Percentiles rank a stretch among this genome's conserved stretches.
Evolutionary conservation across 1,284 basidiomycete species (phyloP).

Genomic region (Leccinum variabile): DNA sequence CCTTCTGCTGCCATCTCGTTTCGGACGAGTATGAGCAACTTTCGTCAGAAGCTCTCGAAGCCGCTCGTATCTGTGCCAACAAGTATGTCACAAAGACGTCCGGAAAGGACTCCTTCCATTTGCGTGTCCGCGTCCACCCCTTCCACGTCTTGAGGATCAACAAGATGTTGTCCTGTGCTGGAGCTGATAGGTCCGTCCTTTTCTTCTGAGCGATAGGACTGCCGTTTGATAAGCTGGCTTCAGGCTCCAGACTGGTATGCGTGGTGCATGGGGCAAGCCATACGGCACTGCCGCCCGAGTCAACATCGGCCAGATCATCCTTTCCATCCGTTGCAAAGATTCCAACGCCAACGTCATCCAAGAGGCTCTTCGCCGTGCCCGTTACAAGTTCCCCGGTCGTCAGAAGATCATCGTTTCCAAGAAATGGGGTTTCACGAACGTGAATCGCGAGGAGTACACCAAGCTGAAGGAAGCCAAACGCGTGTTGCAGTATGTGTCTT

Average conservation of each 20-base stretch:
- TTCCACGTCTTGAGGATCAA: constrained; percentile 99
- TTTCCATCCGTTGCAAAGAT: constrained; percentile 95
- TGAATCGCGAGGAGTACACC: constrained; percentile 87
- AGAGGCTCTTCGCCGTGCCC: constrained; percentile 95
- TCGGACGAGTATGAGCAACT: constrained; percentile 99
- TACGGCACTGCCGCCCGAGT: constrained; percentile 95
- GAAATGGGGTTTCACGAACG: constrained; percentile 99
- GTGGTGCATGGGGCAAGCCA: constrained; percentile 99
- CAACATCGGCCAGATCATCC: constrained; percentile 96
- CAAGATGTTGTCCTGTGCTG: constrained; percentile 99
- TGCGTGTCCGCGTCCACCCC: constrained; percentile 96
- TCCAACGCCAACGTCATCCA: constrained; percentile 85
- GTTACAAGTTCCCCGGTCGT: constrained; percentile 99
- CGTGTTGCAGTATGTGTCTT: constrained; percentile 74
- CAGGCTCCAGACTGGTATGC: constrained; percentile 98
- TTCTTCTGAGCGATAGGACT: background rate
- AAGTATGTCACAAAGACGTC: constrained; percentile 99
- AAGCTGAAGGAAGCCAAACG: constrained; percentile 88
- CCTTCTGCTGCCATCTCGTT: constrained; percentile 94
- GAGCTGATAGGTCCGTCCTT: constrained; percentile 86
- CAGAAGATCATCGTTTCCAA: constrained; percentile 99
- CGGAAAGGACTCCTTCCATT: constrained; percentile 99
- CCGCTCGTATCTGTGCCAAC: constrained; percentile 99
- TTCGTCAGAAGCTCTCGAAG: constrained; percentile 95
- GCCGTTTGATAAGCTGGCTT: background rate